These are phyloP conservation scores for Vigna nakashimae DNA, from an alignment of 306 rosid species.

Conservation along the genomic window DNA sequence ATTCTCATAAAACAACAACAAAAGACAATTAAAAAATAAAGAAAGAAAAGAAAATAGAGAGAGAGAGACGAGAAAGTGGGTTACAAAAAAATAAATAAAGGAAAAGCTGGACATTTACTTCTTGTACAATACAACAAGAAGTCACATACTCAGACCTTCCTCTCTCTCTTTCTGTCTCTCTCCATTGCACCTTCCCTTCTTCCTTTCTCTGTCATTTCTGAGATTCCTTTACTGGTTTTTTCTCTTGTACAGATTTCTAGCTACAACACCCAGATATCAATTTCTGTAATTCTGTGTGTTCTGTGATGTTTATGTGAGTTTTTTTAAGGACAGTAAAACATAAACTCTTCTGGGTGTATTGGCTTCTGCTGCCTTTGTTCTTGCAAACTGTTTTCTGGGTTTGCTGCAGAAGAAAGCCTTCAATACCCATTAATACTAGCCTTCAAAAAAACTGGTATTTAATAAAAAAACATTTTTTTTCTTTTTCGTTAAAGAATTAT, in stretches of 20 bases:
- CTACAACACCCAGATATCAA: slow-evolving; percentile 56
- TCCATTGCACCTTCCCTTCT: slow-evolving; percentile 79
- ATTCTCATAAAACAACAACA: slow-evolving; percentile 48
- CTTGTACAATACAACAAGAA: slow-evolving; percentile 70
- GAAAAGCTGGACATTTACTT: slow-evolving; percentile 74
- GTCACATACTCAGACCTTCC: slow-evolving; percentile 62
- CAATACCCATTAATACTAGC: slow-evolving; percentile 51
- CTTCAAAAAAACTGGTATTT: slow-evolving; percentile 56
- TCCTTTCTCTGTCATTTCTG: slow-evolving; percentile 77
- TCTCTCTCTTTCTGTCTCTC: slow-evolving; percentile 55
- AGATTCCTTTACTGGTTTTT: slow-evolving; percentile 84
- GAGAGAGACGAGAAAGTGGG: slow-evolving; percentile 19
- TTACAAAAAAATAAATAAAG: slow-evolving; percentile 15
- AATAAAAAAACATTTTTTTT: slow-evolving; percentile 38
- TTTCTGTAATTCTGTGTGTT: slow-evolving; percentile 62
- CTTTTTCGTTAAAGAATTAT: slow-evolving; percentile 45
- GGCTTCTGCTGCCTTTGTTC: slow-evolving; percentile 59
- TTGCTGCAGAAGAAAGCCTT: slow-evolving; percentile 60
- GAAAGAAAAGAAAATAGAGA: neutral
- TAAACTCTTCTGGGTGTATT: slow-evolving; percentile 65
- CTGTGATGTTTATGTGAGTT: slow-evolving; percentile 53
- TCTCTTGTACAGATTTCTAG: slow-evolving; percentile 65
- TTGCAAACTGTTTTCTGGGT: slow-evolving; percentile 65
- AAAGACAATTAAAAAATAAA: neutral
- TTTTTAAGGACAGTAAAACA: slow-evolving; percentile 59